These are phyloP conservation scores for Collybia nuda DNA, from an alignment of 768 basidiomycete genomes.

Conservation along the genomic window DNA sequence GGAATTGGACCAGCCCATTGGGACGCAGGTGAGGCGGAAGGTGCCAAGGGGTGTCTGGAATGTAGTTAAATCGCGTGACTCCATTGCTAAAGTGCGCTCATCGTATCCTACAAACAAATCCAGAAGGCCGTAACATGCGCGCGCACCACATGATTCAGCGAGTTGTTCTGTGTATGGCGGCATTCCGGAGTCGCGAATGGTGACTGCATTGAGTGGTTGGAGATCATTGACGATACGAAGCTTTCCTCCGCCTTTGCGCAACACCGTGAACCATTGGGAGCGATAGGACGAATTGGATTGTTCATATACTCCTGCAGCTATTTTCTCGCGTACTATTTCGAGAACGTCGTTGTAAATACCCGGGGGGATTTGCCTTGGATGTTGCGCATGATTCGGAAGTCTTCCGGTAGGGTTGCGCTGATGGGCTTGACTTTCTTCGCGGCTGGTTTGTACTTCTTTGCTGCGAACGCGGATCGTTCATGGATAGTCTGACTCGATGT, in stretches of 20 bases:
- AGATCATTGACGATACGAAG: slow-evolving; percentile 37
- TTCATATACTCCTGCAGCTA: slow-evolving; percentile 38
- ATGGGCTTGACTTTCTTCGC: no score
- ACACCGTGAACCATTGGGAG: slow-evolving; percentile 35
- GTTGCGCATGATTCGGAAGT: no score
- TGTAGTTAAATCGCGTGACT: slow-evolving; percentile 28
- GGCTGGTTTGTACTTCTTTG: no score
- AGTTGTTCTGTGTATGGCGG: slow-evolving; percentile 33
- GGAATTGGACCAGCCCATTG: no score
- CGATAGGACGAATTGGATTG: slow-evolving; percentile 35
- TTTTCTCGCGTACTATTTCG: slow-evolving; percentile 31
- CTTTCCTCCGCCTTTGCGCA: slow-evolving; percentile 25
- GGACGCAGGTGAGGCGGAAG: no score
- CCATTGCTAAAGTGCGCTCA: slow-evolving; percentile 16
- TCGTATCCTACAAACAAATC: slow-evolving; percentile 37
- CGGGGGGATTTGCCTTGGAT: slow-evolving; percentile 26
- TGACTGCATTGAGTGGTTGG: slow-evolving; percentile 34
- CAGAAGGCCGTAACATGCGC: slow-evolving; percentile 21
- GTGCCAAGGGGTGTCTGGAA: slow-evolving; percentile 15
- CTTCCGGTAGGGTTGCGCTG: no score
- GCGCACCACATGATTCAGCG: slow-evolving; percentile 24
- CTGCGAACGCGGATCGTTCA: no score
- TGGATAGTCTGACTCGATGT: no score
- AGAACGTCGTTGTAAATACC: slow-evolving; percentile 29
- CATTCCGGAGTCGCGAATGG: slow-evolving; percentile 31